Percentiles rank a stretch among this genome's conserved stretches.
phyloP scores from a whole-genome alignment of 495 filamentous ascomycete genomes.

The Hypoxylon perforatum region DNA sequence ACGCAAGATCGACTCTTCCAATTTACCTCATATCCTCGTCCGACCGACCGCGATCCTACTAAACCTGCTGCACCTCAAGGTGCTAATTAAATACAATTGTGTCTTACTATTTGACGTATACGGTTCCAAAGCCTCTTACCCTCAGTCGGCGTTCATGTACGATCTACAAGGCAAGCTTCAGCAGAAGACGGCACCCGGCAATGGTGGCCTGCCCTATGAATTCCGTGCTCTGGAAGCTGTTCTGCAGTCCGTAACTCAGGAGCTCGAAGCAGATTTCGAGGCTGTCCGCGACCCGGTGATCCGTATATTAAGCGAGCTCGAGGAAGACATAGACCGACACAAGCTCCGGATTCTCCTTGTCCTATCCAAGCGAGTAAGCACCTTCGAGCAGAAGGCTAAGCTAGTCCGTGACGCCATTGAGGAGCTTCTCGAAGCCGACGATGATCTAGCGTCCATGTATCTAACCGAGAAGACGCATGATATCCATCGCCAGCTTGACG shows the following conservation, averaged over 20 bases:
- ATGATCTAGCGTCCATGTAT: slow-evolving; percentile 96
- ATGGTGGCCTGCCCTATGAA: slow-evolving; percentile 72
- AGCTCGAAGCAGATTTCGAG: slow-evolving; percentile 92
- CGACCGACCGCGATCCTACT: slow-evolving; percentile 94
- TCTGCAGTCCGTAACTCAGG: slow-evolving; percentile 83
- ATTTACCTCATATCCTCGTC: slow-evolving; percentile 95
- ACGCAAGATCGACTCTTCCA: slow-evolving; percentile 97
- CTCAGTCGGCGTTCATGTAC: slow-evolving; percentile 96
- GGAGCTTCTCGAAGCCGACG: slow-evolving; percentile 96
- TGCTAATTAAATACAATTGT: slow-evolving; percentile 92
- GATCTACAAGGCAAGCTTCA: slow-evolving; percentile 76
- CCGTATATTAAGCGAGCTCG: slow-evolving; percentile 84
- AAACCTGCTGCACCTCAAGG: slow-evolving; percentile 91
- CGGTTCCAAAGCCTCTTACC: slow-evolving; percentile 92
- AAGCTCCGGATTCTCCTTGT: slow-evolving; percentile 90
- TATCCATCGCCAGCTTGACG: slow-evolving; percentile 78
- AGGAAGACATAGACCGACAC: slow-evolving; percentile 97
- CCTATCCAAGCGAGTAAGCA: slow-evolving; percentile 93
- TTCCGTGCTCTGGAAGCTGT: slow-evolving; percentile 84
- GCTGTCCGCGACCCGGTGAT: slow-evolving; percentile 92
- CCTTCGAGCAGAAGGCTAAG: slow-evolving; percentile 96
- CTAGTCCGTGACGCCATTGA: slow-evolving; percentile 95
- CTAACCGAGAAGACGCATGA: slow-evolving; percentile 85
- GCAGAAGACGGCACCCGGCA: slow-evolving; percentile 61
- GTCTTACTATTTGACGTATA: slow-evolving; percentile 97